Conservation (phyloP, 2,329 filamentous ascomycete species). For the Alternaria triticimaculans region DNA sequence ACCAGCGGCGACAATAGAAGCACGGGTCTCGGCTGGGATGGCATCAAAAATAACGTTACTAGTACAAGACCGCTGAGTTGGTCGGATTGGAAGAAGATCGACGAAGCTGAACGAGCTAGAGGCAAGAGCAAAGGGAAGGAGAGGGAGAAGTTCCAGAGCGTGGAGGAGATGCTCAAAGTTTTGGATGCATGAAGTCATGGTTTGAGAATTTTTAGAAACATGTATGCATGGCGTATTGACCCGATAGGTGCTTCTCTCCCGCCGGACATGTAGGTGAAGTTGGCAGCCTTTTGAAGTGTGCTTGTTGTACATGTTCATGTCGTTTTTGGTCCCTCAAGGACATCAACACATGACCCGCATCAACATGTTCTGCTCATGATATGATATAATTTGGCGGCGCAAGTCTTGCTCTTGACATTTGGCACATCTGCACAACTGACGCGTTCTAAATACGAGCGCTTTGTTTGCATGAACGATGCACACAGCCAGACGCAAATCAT, state of each 20-base stretch:
- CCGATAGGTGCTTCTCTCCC: background rate
- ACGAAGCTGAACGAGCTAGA: constrained; percentile 73
- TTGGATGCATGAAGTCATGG: constrained; percentile 33
- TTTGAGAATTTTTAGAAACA: background rate
- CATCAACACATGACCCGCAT: background rate
- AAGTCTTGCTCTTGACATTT: no score
- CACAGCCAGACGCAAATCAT: background rate
- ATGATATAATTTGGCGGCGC: no score
- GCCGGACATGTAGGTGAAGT: background rate
- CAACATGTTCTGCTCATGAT: background rate
- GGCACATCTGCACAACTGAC: background rate
- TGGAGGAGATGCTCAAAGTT: constrained; percentile 64
- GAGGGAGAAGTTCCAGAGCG: constrained; percentile 70
- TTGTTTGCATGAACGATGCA: background rate
- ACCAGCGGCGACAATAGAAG: constrained; percentile 41
- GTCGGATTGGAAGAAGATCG: constrained; percentile 86
- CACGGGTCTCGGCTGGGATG: constrained; percentile 75
- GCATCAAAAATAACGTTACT: constrained; percentile 67
- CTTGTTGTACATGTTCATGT: no score
- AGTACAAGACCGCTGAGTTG: constrained; percentile 72
- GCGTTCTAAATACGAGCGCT: background rate
- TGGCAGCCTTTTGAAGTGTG: background rate
- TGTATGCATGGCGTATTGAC: no score
- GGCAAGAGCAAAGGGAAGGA: constrained; percentile 75
- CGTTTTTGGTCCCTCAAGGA: background rate